Conservation (phyloP, 2,329 filamentous ascomycete genomes). For the Verticillium klebahnii region DNA sequence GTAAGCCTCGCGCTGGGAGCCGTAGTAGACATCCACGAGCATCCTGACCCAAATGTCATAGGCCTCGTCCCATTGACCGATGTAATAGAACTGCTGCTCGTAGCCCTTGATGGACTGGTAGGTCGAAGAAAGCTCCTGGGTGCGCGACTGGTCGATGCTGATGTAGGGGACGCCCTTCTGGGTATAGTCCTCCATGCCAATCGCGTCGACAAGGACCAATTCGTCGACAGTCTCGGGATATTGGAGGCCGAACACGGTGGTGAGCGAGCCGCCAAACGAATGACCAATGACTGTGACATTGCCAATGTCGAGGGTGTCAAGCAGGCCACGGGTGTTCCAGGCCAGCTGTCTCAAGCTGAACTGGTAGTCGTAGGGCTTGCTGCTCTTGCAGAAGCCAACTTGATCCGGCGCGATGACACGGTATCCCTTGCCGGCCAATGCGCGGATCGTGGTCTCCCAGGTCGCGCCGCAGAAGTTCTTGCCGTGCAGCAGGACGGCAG, state of each 20-base stretch:
- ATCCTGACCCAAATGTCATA: slow-evolving; percentile 54
- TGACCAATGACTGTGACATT: slow-evolving; percentile 83
- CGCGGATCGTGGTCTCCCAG: slow-evolving; percentile 41
- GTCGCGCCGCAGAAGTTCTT: slow-evolving; percentile 54
- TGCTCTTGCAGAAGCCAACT: slow-evolving; percentile 53
- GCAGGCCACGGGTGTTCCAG: slow-evolving; percentile 42
- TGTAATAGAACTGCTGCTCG: slow-evolving; percentile 45
- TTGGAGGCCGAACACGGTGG: slow-evolving; percentile 48
- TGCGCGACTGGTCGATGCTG: slow-evolving; percentile 32
- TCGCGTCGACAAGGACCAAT: slow-evolving; percentile 45
- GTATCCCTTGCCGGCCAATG: slow-evolving; percentile 38
- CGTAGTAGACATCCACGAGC: slow-evolving; percentile 46
- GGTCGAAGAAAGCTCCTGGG: slow-evolving; percentile 31
- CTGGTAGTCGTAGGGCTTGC: slow-evolving; percentile 45
- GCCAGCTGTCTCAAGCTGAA: slow-evolving; percentile 48
- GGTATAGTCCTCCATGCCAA: slow-evolving; percentile 50
- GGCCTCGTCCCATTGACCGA: slow-evolving; percentile 38
- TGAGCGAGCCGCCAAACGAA: slow-evolving; percentile 82
- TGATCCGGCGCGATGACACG: slow-evolving; percentile 51
- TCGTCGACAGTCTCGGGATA: slow-evolving; percentile 37
- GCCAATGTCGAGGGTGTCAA: slow-evolving; percentile 47
- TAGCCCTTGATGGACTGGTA: slow-evolving; percentile 40
- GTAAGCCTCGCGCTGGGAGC: slow-evolving; percentile 35
- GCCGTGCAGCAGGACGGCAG: slow-evolving; percentile 46
- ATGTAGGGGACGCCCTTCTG: slow-evolving; percentile 42